Conservation (phyloP, 768 basidiomycete genomes). For the Amanita pallidorosea region DNA sequence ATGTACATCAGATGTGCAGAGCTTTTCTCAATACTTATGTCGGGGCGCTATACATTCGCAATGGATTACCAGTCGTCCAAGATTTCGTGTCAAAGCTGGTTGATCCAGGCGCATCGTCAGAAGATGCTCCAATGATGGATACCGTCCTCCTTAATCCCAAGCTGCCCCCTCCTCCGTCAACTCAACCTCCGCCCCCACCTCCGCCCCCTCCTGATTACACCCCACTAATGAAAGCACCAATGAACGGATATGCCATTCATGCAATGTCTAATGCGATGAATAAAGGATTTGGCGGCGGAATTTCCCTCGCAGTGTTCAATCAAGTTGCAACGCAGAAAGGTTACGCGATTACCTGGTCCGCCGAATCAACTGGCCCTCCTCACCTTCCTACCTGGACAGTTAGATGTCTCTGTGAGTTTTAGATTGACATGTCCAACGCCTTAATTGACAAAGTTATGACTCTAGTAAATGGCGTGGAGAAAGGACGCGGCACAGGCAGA, state of each 20-base stretch:
- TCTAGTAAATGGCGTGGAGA: constrained; percentile 39
- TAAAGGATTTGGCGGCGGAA: constrained; percentile 9
- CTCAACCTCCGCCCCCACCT: constrained; percentile 11
- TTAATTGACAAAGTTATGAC: neutral
- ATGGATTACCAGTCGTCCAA: constrained; percentile 37
- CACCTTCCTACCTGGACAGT: constrained; percentile 52
- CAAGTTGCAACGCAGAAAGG: constrained; percentile 42
- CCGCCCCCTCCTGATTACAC: constrained; percentile 22
- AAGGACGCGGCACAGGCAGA: constrained; percentile 40
- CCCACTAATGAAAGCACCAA: too few relatives aligned
- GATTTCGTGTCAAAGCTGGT: constrained; percentile 51
- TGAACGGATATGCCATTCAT: too few relatives aligned
- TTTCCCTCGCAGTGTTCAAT: constrained; percentile 38
- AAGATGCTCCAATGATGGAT: constrained; percentile 7
- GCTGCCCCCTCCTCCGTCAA: constrained; percentile 10
- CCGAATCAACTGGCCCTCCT: constrained; percentile 34
- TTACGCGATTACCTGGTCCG: constrained; percentile 33
- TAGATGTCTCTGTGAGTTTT: constrained; percentile 35
- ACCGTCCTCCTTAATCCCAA: neutral
- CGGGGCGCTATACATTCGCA: constrained; percentile 54
- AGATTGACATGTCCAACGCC: neutral
- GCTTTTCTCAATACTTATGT: constrained; percentile 48
- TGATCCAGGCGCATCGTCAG: constrained; percentile 25
- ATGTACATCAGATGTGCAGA: constrained; percentile 15
- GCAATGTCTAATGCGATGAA: constrained; percentile 10